phyloP scores from a whole-genome alignment of 1,284 basidiomycete species.

The Moniliella sp. region DNA sequence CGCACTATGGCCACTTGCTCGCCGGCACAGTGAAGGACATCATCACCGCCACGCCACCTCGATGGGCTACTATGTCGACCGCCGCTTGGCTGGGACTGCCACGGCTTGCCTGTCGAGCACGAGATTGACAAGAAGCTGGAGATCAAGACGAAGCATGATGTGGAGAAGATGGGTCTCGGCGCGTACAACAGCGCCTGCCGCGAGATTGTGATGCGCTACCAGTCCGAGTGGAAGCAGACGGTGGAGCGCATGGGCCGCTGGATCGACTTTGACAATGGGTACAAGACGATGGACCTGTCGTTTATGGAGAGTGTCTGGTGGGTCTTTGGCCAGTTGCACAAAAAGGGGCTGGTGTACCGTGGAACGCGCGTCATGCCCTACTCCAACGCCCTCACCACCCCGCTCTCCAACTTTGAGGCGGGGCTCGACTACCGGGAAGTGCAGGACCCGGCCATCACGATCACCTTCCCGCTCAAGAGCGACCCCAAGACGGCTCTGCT shows the following conservation, averaged over 20 bases:
- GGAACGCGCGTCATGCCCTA: constrained; percentile 94
- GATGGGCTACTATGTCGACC: constrained; percentile 76
- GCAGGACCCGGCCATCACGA: constrained; percentile 77
- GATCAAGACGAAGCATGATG: constrained; percentile 79
- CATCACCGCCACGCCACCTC: constrained; percentile 81
- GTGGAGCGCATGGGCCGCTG: constrained; percentile 96
- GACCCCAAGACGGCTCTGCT: constrained; percentile 74
- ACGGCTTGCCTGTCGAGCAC: constrained; percentile 93
- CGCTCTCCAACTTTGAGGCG: constrained; percentile 93
- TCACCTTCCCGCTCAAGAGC: constrained; percentile 75
- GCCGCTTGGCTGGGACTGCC: constrained; percentile 99
- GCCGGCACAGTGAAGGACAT: constrained; percentile 85
- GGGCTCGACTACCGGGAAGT: constrained; percentile 80
- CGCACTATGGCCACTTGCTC: constrained; percentile 58
- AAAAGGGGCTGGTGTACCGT: constrained; percentile 80
- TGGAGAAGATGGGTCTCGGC: constrained; percentile 83
- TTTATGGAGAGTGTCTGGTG: constrained; percentile 99
- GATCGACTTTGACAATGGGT: constrained; percentile 99
- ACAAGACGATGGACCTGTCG: constrained; percentile 77
- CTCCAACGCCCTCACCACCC: constrained; percentile 84
- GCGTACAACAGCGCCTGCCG: constrained; percentile 94
- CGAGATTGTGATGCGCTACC: constrained; percentile 90
- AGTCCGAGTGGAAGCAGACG: constrained; percentile 72
- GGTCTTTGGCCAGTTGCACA: constrained; percentile 83
- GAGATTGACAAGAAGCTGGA: constrained; percentile 93